Evolutionary conservation across 2,329 filamentous ascomycete species (phyloP), one percentile per base, ranked within the genome.

Genomic region (Trichoderma sp.): DNA sequence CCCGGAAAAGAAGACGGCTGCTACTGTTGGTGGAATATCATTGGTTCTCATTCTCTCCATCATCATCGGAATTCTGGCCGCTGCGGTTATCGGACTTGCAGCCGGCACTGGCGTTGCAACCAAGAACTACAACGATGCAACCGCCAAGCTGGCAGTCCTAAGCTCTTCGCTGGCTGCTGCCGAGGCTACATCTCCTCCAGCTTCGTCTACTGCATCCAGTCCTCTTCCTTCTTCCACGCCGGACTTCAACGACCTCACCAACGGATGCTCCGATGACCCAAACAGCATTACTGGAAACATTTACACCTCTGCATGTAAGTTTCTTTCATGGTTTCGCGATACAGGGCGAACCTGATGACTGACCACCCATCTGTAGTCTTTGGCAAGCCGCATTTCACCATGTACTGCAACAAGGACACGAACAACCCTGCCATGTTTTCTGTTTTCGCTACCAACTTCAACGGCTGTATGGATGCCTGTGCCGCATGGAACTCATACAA

Each of bases 391-490:
- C 32, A 45, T 15, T 65, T 65, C 27, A 65, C 52, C 37, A 65
- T 65, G 63, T 48, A 57, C 52, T 65, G 63, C 63, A 35, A 65
- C 37, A 45, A 65, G 3, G 63, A 65, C 4, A 57, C 63, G 4
- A n/a, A 9, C 52, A 56, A 42, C 35, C 9, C 37, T n/a, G 2
- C 63, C 8, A 7, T 65, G 15, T 48, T n/a, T 13, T 65, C 63
- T 7, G 5, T 65, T 27, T 65, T 65, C 35, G 52, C 52, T 15
- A n/a, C 19, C 27, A 19, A 57, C 63, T 65, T 65, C 52, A 27
- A 57, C 19, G 63, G 63, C 37, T 65, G 63, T 10, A 65, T 65
- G 63, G 63, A 65, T 6, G 63, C 63, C 8, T 65, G 63, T 8
- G 63, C 52, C 17, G 63, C 22, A 13, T 65, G 52, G 50, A 65